phyloP scores from a whole-genome alignment of 306 rosid species.

The Heteromeles arbutifolia region DNA sequence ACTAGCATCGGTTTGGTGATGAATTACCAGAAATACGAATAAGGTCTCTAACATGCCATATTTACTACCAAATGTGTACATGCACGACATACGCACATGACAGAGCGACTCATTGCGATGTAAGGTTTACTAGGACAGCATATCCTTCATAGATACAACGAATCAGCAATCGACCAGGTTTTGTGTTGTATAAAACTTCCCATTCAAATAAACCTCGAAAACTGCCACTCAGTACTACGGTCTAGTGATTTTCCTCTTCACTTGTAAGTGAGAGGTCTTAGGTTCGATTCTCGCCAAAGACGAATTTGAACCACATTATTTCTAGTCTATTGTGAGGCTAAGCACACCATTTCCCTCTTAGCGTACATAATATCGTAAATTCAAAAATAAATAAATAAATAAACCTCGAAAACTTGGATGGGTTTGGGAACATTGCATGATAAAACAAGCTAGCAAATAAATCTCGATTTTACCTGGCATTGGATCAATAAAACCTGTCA shows the following conservation, averaged over 20 bases:
- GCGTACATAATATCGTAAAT: too few relatives aligned
- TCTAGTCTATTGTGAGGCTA: fast-evolving
- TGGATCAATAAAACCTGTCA: neutral
- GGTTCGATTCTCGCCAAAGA: too few relatives aligned
- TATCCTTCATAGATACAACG: neutral
- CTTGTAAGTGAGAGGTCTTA: too few relatives aligned
- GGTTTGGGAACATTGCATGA: neutral
- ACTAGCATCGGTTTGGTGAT: too few relatives aligned
- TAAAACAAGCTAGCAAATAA: neutral
- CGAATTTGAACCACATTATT: too few relatives aligned
- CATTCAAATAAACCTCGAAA: too few relatives aligned
- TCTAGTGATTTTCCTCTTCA: too few relatives aligned
- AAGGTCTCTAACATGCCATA: neutral
- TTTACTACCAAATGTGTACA: neutral
- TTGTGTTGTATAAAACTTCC: neutral
- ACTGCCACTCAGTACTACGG: too few relatives aligned
- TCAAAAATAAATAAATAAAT: too few relatives aligned
- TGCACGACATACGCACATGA: neutral
- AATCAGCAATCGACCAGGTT: neutral
- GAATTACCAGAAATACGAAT: neutral
- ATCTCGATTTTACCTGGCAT: neutral
- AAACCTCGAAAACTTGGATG: too few relatives aligned
- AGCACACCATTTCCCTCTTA: fast-evolving
- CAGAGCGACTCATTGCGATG: neutral
- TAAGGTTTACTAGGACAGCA: neutral